These are phyloP conservation scores for Magnolia kwangsiensis DNA, from an alignment of 164 flowering plant species.

Conservation along the genomic window DNA sequence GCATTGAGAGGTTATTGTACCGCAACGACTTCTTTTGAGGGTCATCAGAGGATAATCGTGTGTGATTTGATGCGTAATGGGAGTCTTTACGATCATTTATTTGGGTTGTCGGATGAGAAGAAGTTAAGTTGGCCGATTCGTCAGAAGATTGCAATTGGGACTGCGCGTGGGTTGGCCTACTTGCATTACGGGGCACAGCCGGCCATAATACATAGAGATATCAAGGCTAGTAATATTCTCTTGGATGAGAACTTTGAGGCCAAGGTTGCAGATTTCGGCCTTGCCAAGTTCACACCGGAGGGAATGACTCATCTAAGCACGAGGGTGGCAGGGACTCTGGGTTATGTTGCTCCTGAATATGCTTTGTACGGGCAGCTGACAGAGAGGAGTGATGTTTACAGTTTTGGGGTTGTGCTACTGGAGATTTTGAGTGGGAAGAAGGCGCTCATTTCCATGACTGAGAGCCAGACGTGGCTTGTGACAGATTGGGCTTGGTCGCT, in stretches of 20 bases:
- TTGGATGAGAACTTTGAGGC: constrained; percentile 75
- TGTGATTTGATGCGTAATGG: constrained; percentile 80
- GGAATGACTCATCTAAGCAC: constrained; percentile 88
- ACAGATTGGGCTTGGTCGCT: constrained; percentile 89
- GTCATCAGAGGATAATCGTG: constrained; percentile 86
- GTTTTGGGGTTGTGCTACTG: constrained; percentile 85
- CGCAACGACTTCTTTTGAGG: constrained; percentile 42
- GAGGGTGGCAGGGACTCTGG: constrained; percentile 89
- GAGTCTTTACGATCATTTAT: constrained; percentile 74
- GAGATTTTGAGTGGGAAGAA: constrained; percentile 86
- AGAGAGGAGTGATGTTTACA: constrained; percentile 79
- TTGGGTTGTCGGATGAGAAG: constrained; percentile 29
- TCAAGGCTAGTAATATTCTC: constrained; percentile 84
- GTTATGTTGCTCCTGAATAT: constrained; percentile 97
- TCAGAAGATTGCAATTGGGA: constrained; percentile 74
- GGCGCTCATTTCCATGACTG: constrained; percentile 39
- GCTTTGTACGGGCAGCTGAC: constrained; percentile 86
- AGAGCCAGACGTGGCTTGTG: constrained; percentile 41
- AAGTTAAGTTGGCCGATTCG: constrained; percentile 75
- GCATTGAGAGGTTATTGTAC: constrained; percentile 46
- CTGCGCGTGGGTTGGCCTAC: constrained; percentile 76
- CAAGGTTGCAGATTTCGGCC: constrained; percentile 84
- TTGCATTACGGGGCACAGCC: constrained; percentile 84
- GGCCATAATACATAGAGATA: constrained; percentile 74
- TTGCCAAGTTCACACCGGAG: constrained; percentile 80